phyloP scores from a whole-genome alignment of 805 yeast genomes.

The Candida nitratophila region DNA sequence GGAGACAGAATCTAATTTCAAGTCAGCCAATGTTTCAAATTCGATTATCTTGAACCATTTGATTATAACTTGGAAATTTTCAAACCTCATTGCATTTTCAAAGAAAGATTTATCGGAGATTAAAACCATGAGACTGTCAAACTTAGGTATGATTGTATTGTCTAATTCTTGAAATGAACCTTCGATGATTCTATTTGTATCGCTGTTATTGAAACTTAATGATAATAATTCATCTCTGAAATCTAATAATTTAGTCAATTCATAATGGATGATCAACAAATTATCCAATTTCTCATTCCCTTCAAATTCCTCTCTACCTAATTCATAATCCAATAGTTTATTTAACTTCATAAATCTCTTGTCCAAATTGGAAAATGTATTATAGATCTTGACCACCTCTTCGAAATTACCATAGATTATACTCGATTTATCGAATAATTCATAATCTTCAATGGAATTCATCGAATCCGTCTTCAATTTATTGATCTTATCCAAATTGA shows the following conservation, averaged over 20 bases:
- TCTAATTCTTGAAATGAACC: constrained; percentile 44
- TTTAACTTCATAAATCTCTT: constrained; percentile 44
- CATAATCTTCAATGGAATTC: constrained; percentile 58
- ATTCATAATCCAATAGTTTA: constrained; percentile 41
- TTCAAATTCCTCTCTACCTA: constrained; percentile 31
- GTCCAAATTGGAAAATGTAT: constrained; percentile 52
- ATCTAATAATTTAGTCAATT: constrained; percentile 65
- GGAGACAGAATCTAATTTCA: constrained; percentile 32
- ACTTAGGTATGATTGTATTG: constrained; percentile 39
- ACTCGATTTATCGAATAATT: constrained; percentile 60
- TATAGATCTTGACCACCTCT: constrained; percentile 58
- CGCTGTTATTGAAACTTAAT: constrained; percentile 32
- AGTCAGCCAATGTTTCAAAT: constrained; percentile 73
- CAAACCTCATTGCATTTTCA: constrained; percentile 66
- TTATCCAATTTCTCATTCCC: constrained; percentile 44
- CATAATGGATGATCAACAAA: constrained; percentile 61
- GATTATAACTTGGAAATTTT: constrained; percentile 59
- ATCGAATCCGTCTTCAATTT: constrained; percentile 48
- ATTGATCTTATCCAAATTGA: constrained; percentile 36
- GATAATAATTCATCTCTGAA: constrained; percentile 69
- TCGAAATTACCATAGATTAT: constrained; percentile 64
- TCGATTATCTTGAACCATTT: constrained; percentile 74
- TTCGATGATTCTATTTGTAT: constrained; percentile 58
- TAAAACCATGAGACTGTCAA: constrained; percentile 57
- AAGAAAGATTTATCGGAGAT: constrained; percentile 49